These are phyloP conservation scores for Sapria himalayana DNA, from an alignment of 345 rosid genomes.

Conservation along the genomic window DNA sequence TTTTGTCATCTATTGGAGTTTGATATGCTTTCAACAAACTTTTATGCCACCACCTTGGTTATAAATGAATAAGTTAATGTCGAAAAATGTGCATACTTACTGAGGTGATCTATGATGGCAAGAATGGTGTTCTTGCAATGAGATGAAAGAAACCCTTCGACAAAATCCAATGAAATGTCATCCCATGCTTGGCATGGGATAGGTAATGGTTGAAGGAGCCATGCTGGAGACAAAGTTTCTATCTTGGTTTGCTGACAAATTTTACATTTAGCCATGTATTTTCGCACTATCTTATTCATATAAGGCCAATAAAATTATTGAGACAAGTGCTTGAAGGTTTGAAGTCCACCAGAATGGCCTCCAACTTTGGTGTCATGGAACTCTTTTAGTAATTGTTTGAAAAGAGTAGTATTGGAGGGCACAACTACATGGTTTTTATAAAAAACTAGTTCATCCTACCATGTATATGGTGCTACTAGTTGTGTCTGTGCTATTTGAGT, in stretches of 20 bases:
- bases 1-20: too few species aligned
- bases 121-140: background rate
- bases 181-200: background rate
- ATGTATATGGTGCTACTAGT: too few species aligned
- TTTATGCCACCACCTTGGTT: too few species aligned
- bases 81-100: background rate
- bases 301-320: background rate
- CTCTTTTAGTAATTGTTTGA: background rate
- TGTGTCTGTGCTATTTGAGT: too few species aligned
- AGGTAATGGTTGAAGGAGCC: background rate
- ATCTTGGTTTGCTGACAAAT: background rate
- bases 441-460: too few species aligned
- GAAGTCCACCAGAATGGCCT: background rate
- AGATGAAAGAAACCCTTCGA: background rate
- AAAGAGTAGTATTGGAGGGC: slow-evolving; percentile 1
- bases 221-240: background rate
- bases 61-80: too few species aligned
- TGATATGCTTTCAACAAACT: too few species aligned
- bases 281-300: background rate
- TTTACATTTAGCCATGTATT: background rate
- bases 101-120: background rate
- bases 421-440: background rate
- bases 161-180: background rate
- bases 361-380: too few species aligned
- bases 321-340: background rate